Conservation (phyloP, 345 rosid species). For the Erodium maritimum region DNA sequence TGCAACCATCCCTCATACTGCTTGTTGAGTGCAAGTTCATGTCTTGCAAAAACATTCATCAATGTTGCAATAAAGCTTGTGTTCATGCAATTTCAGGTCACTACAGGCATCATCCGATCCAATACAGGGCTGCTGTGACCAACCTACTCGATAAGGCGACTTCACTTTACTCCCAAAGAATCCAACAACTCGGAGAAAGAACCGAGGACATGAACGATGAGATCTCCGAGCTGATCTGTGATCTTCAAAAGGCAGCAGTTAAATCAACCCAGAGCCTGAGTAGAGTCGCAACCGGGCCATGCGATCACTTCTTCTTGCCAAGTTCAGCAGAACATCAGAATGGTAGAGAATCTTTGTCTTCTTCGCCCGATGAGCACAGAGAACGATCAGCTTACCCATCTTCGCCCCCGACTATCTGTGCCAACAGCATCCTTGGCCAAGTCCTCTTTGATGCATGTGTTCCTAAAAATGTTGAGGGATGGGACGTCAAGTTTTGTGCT, state of each 20-base stretch:
- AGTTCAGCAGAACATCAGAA: slow-evolving; percentile 51
- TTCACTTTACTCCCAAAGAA: slow-evolving; percentile 36
- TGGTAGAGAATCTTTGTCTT: slow-evolving; percentile 25
- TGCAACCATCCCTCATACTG: too few species aligned
- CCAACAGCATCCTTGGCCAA: slow-evolving; percentile 78
- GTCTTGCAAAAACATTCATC: not conserved
- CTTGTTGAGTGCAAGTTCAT: too few species aligned
- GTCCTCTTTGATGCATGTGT: slow-evolving; percentile 74
- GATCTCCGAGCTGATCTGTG: slow-evolving; percentile 67
- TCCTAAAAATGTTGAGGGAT: slow-evolving; percentile 88
- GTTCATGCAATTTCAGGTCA: slow-evolving; percentile 39
- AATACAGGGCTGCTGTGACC: slow-evolving; percentile 57
- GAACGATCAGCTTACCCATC: slow-evolving; percentile 29
- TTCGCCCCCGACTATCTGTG: slow-evolving; percentile 51
- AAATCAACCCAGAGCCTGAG: slow-evolving; percentile 77
- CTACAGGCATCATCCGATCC: slow-evolving; percentile 58
- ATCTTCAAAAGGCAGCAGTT: slow-evolving; percentile 83
- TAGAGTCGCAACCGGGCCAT: slow-evolving; percentile 66
- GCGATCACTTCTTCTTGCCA: slow-evolving; percentile 74
- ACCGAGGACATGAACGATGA: slow-evolving; percentile 41
- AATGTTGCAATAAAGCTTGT: slow-evolving; percentile 1
- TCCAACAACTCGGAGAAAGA: slow-evolving; percentile 50
- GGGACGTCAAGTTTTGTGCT: slow-evolving; percentile 82
- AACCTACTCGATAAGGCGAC: slow-evolving; percentile 58
- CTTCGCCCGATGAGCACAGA: slow-evolving; percentile 41